These are phyloP conservation scores for Ustilago hordei DNA, from an alignment of 1,284 basidiomycete species.

Conservation along the genomic window DNA sequence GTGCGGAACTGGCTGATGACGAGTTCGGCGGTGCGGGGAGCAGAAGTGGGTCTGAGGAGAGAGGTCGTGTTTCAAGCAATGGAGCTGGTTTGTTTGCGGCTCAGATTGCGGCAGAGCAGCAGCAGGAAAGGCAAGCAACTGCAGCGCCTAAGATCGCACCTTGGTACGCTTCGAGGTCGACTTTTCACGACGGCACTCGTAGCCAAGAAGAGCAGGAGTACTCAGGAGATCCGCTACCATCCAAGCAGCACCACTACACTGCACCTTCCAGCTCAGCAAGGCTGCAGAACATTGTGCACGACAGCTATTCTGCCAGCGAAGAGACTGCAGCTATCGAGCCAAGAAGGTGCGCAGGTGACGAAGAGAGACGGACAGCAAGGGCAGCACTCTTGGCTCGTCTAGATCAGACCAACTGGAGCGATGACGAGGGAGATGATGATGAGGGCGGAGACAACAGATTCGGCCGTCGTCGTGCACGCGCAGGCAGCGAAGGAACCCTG, in stretches of 20 bases:
- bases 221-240: neutral
- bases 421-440: conserved; percentile 45
- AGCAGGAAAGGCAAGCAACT: conserved; percentile 5
- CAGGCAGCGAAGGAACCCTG: conserved; percentile 12
- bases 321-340: neutral
- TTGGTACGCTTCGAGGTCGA: neutral
- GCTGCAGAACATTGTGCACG: conserved; percentile 17
- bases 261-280: conserved; percentile 21
- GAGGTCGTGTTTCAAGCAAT: neutral
- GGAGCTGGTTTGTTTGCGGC: conserved; percentile 39
- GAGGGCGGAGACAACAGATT: conserved; percentile 2
- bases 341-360: neutral
- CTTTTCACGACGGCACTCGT: neutral
- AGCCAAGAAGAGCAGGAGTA: conserved; percentile 1
- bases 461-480: conserved; percentile 9
- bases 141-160: neutral
- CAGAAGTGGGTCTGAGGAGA: conserved; percentile 18
- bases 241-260: neutral
- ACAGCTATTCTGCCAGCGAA: neutral
- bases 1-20: conserved; percentile 19
- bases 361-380: conserved; percentile 19
- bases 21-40: conserved; percentile 13
- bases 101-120: conserved; percentile 28
- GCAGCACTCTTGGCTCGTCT: conserved; percentile 44
- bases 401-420: conserved; percentile 52